Conservation (phyloP, 805 yeast genomes). For the Sungouiella thailandica region DNA sequence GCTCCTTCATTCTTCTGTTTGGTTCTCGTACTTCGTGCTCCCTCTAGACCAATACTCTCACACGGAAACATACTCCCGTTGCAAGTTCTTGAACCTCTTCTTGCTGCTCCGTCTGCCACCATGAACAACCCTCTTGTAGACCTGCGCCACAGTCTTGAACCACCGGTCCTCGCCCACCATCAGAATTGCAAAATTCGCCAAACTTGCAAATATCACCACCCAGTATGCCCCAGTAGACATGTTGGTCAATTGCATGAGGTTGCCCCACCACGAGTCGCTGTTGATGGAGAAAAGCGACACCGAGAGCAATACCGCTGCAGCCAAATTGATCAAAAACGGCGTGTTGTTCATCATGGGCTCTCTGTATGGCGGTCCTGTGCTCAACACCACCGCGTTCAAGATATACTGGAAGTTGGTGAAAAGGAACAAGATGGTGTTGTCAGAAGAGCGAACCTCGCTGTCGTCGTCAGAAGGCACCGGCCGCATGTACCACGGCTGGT, state of each 20-base stretch:
- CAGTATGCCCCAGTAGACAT: conserved; percentile 48
- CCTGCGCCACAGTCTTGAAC: conserved; percentile 37
- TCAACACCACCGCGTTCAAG: conserved; percentile 72
- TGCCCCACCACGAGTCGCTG: conserved; percentile 52
- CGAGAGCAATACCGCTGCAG: conserved; percentile 47
- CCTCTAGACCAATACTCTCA: too few relatives aligned
- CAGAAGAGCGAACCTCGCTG: conserved; percentile 77
- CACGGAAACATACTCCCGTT: neutral
- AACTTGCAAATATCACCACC: conserved; percentile 43
- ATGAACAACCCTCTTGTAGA: conserved; percentile 31
- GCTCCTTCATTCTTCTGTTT: too few relatives aligned
- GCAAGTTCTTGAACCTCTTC: conserved; percentile 25
- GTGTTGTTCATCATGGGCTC: conserved; percentile 61
- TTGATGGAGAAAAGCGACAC: conserved; percentile 49
- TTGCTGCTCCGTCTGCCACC: conserved; percentile 25
- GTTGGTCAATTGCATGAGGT: conserved; percentile 70
- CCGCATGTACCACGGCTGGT: conserved; percentile 67
- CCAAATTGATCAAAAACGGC: conserved; percentile 67
- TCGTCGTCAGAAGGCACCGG: conserved; percentile 76
- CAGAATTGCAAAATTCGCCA: conserved; percentile 46
- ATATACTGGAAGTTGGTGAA: conserved; percentile 87
- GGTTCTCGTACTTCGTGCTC: too few relatives aligned
- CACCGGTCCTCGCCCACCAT: conserved; percentile 41
- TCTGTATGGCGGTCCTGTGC: conserved; percentile 92
- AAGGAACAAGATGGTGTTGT: conserved; percentile 80